A percentile compares a stretch with the other conserved stretches of the same genome.
phyloP scores from a whole-genome alignment of 306 rosid species.

The Cicer arietinum region DNA sequence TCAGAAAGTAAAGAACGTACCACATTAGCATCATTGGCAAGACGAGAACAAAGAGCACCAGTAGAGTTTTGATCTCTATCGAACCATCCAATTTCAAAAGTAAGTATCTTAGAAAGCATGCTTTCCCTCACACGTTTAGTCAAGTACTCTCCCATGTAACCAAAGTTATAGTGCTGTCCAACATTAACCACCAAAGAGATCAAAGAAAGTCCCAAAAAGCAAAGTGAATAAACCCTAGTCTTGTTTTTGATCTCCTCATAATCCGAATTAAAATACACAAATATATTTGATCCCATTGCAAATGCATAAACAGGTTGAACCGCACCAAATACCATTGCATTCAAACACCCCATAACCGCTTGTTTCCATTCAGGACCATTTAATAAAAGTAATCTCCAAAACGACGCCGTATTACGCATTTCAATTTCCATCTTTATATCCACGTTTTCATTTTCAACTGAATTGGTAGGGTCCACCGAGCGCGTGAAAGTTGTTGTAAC shows the following conservation, averaged over 20 bases:
- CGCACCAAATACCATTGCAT: conserved; percentile 51
- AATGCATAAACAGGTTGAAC: conserved; percentile 49
- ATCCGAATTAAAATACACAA: conserved; percentile 45
- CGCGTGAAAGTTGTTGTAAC: background rate
- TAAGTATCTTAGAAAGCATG: conserved; percentile 55
- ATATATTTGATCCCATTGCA: conserved; percentile 46
- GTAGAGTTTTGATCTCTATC: conserved; percentile 54
- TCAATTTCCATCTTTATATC: too few relatives aligned
- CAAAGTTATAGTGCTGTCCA: conserved; percentile 55
- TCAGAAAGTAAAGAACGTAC: conserved; percentile 24
- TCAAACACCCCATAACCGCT: conserved; percentile 47
- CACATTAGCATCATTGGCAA: conserved; percentile 60
- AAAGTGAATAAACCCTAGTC: conserved; percentile 20
- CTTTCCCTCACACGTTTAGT: conserved; percentile 55
- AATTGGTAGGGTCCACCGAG: background rate
- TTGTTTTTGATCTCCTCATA: conserved; percentile 47
- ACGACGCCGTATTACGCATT: conserved; percentile 28
- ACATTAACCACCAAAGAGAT: conserved; percentile 42
- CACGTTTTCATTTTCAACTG: background rate
- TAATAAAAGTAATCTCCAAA: conserved; percentile 49
- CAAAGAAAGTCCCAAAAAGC: conserved; percentile 43
- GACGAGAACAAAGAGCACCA: conserved; percentile 56
- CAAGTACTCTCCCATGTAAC: conserved; percentile 56
- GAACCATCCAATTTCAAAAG: conserved; percentile 64
- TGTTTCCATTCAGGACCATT: conserved; percentile 61